A percentile compares a stretch with the other conserved stretches of the same genome.
Conservation (phyloP, 768 basidiomycete species). For the Lactifluus pinguis region DNA sequence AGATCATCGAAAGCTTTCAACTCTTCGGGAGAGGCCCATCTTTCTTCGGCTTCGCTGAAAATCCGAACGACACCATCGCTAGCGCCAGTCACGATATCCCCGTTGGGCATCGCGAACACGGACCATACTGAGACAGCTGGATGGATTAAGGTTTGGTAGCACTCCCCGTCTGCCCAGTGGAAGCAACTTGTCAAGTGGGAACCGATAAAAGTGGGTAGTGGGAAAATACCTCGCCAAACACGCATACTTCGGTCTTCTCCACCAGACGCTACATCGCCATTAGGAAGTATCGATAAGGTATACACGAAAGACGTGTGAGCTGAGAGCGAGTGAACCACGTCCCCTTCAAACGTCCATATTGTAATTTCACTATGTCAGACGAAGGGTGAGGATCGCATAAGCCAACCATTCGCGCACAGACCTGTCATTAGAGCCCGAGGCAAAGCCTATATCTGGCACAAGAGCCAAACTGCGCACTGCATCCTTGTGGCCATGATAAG, state of each 20-base stretch:
- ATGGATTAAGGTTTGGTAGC: constrained; percentile 80
- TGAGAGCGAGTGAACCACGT: constrained; percentile 65
- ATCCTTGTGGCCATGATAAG: constrained; percentile 81
- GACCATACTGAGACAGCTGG: constrained; percentile 98
- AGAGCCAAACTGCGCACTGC: constrained; percentile 82
- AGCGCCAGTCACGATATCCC: constrained; percentile 86
- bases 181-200: background rate
- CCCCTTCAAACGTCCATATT: constrained; percentile 83
- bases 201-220: background rate
- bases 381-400: constrained; percentile 4
- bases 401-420: constrained; percentile 24
- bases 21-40: constrained; percentile 61
- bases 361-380: constrained; percentile 63
- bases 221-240: constrained; percentile 69
- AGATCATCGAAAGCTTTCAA: constrained; percentile 63
- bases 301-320: constrained; percentile 98
- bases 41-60: constrained; percentile 65
- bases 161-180: constrained; percentile 62
- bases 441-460: constrained; percentile 84
- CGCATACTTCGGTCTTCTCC: constrained; percentile 93
- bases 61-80: constrained; percentile 85
- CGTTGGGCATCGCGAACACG: constrained; percentile 78
- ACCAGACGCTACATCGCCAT: constrained; percentile 76
- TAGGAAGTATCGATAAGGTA: constrained; percentile 72
- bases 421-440: constrained; percentile 94